phyloP scores from a whole-genome alignment of 2,329 filamentous ascomycete species.

The Apiospora malaysiana region DNA sequence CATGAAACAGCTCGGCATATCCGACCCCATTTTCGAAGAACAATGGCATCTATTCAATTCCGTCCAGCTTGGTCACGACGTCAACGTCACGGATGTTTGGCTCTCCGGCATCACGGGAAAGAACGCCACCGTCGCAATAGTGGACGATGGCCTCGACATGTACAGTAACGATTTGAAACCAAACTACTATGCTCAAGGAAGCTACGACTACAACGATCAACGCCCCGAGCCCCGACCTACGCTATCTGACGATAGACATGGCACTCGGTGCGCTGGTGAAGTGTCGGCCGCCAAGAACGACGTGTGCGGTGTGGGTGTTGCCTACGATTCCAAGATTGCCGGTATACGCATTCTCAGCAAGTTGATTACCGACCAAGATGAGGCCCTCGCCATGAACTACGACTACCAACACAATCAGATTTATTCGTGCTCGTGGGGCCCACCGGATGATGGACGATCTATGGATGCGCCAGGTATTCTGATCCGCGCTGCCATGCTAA shows the following conservation, averaged over 20 bases:
- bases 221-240: conserved; percentile 78
- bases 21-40: conserved; percentile 88
- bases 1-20: conserved; percentile 72
- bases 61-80: conserved; percentile 80
- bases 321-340: conserved; percentile 88
- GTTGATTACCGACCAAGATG: conserved; percentile 88
- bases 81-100: conserved; percentile 97
- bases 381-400: conserved; percentile 92
- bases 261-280: conserved; percentile 93
- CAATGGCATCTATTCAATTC: conserved; percentile 97
- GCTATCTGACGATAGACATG: conserved; percentile 86
- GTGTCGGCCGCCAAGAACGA: conserved; percentile 91
- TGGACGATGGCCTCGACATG: conserved; percentile 97
- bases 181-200: conserved; percentile 93
- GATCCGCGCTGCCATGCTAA: conserved; percentile 89
- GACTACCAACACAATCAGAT: conserved; percentile 91
- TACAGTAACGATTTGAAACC: conserved; percentile 88
- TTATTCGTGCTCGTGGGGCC: conserved; percentile 98
- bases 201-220: conserved; percentile 95
- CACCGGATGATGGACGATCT: conserved; percentile 87
- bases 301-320: conserved; percentile 93
- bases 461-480: conserved; percentile 94
- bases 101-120: conserved; percentile 87
- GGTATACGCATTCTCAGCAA: conserved; percentile 93
- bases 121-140: conserved; percentile 88